A percentile compares a stretch with the other conserved stretches of the same genome.
phyloP scores from a whole-genome alignment of 2,329 filamentous ascomycete species.

The Chaetomiaceae sp. region DNA sequence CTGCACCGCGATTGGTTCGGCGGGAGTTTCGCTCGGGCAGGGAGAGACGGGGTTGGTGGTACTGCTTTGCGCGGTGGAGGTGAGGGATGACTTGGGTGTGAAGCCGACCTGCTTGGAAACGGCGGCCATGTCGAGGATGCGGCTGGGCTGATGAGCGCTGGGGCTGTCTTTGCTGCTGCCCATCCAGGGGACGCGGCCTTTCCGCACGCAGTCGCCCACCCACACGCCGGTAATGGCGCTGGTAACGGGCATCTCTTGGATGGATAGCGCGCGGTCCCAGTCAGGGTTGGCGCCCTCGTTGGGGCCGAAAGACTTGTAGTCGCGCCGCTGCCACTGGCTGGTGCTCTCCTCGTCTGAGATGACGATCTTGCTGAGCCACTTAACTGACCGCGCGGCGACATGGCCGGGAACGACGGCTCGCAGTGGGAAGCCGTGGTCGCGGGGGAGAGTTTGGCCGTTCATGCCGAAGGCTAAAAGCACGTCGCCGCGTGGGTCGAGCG shows the following conservation, averaged over 20 bases:
- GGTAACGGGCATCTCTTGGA: conserved; percentile 64
- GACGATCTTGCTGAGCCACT: conserved; percentile 60
- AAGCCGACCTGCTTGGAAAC: conserved; percentile 19
- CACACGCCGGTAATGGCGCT: conserved; percentile 55
- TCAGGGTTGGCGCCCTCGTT: conserved; percentile 52
- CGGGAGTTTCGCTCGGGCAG: conserved; percentile 7
- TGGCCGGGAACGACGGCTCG: conserved; percentile 58
- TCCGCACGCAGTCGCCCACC: conserved; percentile 33
- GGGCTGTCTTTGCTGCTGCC: not conserved
- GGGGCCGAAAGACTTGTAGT: conserved; percentile 65
- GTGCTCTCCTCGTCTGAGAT: conserved; percentile 60
- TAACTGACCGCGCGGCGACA: conserved; percentile 61
- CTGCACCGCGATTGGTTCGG: conserved; percentile 37
- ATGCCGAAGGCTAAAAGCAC: conserved; percentile 62
- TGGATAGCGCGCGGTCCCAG: conserved; percentile 57
- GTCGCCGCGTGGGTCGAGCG: conserved; percentile 54
- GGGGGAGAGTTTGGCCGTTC: conserved; percentile 57
- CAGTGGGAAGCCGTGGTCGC: conserved; percentile 61
- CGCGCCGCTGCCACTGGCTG: conserved; percentile 59
- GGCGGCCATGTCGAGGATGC: conserved; percentile 20
- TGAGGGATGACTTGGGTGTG: conserved; percentile 3
- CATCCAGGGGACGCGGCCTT: conserved; percentile 20
- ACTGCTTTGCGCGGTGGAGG: not conserved
- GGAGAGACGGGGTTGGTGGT: not conserved
- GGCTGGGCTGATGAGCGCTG: not conserved